These are phyloP conservation scores for Plasmodium knowlesi DNA, from an alignment of 169 alveolate genomes.

Conservation along the genomic window DNA sequence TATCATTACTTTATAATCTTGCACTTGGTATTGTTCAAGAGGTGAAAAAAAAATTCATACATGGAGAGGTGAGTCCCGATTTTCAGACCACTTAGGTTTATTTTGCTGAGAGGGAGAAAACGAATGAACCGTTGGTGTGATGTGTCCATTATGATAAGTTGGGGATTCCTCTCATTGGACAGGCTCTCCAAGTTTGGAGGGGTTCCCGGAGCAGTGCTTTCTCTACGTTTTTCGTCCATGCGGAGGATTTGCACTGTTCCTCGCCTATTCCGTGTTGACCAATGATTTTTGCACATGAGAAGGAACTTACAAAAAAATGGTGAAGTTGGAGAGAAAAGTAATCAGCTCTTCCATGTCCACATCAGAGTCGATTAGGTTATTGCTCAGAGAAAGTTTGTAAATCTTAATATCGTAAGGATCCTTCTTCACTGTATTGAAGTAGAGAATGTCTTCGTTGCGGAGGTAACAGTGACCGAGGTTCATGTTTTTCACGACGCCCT, in stretches of 20 bases:
- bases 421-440: constrained; percentile 39
- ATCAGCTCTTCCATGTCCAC: constrained; percentile 7
- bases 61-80: constrained; percentile 17
- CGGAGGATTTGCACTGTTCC: neutral
- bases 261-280: neutral
- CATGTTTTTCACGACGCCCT: constrained; percentile 15
- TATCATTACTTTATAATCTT: constrained; percentile 43
- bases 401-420: constrained; percentile 21
- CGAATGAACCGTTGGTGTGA: neutral
- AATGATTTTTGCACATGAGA: neutral
- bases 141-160: neutral
- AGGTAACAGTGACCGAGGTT: constrained; percentile 55
- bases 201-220: neutral
- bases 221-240: neutral
- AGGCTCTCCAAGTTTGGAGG: no score
- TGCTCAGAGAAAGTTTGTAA: constrained; percentile 42
- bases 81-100: constrained; percentile 29
- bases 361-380: constrained; percentile 23
- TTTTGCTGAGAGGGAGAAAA: constrained; percentile 40
- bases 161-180: no score
- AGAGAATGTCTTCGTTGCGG: constrained; percentile 40
- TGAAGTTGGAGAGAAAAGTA: constrained; percentile 37
- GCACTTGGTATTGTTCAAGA: constrained; percentile 46
- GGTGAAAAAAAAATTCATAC: constrained; percentile 30
- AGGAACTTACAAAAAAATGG: constrained; percentile 50